These are phyloP conservation scores for Barnettozyma wickerhamii DNA, from an alignment of 805 yeast genomes.

Conservation along the genomic window DNA sequence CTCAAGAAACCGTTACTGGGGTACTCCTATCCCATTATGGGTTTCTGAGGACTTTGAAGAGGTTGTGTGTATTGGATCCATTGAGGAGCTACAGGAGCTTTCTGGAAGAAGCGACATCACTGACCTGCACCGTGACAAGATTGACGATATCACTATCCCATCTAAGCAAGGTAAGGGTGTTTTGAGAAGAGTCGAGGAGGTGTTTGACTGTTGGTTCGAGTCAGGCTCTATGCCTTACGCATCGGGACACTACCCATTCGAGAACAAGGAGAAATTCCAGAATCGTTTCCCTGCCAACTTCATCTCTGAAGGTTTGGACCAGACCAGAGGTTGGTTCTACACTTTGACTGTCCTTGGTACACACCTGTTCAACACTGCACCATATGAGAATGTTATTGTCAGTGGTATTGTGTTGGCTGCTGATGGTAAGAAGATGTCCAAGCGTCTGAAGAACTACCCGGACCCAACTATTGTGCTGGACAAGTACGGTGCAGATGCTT, in stretches of 20 bases:
- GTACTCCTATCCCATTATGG: constrained; percentile 99
- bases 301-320: constrained; percentile 98
- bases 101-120: constrained; percentile 79
- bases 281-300: constrained; percentile 93
- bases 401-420: constrained; percentile 95
- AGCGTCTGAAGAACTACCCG: constrained; percentile 96
- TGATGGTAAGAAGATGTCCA: constrained; percentile 99
- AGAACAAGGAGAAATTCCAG: constrained; percentile 64
- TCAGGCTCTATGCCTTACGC: constrained; percentile 99
- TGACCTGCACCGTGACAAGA: constrained; percentile 90
- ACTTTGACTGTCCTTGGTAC: constrained; percentile 94
- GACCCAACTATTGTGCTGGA: constrained; percentile 82
- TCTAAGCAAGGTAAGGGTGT: constrained; percentile 84
- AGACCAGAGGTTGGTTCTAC: constrained; percentile 99
- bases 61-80: constrained; percentile 88
- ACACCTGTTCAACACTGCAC: constrained; percentile 86
- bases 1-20: constrained; percentile 99
- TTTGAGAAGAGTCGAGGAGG: constrained; percentile 91
- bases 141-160: constrained; percentile 91
- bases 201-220: constrained; percentile 99
- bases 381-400: constrained; percentile 93
- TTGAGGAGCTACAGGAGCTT: constrained; percentile 78
- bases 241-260: constrained; percentile 95
- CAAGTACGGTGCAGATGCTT: constrained; percentile 96
- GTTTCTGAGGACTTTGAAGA: constrained; percentile 91